Conservation (phyloP, 208 protist species). For the Leishmania turanica region DNA sequence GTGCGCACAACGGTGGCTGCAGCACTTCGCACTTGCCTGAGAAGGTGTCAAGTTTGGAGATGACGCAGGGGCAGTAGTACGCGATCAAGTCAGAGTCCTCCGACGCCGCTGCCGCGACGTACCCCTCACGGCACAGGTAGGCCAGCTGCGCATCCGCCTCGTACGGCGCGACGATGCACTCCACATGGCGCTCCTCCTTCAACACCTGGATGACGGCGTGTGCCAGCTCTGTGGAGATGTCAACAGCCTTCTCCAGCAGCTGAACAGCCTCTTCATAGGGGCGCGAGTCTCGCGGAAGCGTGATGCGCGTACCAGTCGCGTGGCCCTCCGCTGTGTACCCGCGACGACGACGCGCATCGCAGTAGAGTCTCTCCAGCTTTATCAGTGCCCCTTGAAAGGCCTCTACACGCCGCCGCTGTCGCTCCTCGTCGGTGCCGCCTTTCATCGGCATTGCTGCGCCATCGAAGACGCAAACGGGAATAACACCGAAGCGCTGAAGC, state of each 20-base stretch:
- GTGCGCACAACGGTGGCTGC: conserved; percentile 35
- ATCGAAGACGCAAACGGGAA: conserved; percentile 86
- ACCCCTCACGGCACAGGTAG: conserved; percentile 90
- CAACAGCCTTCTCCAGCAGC: conserved; percentile 65
- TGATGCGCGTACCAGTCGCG: not conserved
- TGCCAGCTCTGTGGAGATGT: conserved; percentile 81
- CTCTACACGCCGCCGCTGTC: conserved; percentile 36
- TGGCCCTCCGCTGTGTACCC: not conserved
- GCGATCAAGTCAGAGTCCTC: conserved; percentile 99
- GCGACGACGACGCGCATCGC: conserved; percentile 20
- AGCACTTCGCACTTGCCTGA: conserved; percentile 58
- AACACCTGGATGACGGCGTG: conserved; percentile 77
- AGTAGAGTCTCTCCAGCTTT: conserved; percentile 45
- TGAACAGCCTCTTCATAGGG: conserved; percentile 45
- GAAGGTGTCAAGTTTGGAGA: conserved; percentile 71
- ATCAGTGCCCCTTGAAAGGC: conserved; percentile 44
- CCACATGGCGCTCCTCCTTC: conserved; percentile 58
- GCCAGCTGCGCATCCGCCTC: conserved; percentile 99
- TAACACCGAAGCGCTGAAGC: conserved; percentile 64
- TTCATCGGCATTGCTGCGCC: conserved; percentile 85
- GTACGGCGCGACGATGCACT: conserved; percentile 98
- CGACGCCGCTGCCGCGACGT: conserved; percentile 94
- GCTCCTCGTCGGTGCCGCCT: conserved; percentile 55
- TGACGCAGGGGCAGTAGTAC: conserved; percentile 90
- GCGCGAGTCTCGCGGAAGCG: conserved; percentile 10